Percentiles rank a stretch among this genome's conserved stretches.
phyloP scores from a whole-genome alignment of 2,329 filamentous ascomycete species.

The Cadophora sp. region DNA sequence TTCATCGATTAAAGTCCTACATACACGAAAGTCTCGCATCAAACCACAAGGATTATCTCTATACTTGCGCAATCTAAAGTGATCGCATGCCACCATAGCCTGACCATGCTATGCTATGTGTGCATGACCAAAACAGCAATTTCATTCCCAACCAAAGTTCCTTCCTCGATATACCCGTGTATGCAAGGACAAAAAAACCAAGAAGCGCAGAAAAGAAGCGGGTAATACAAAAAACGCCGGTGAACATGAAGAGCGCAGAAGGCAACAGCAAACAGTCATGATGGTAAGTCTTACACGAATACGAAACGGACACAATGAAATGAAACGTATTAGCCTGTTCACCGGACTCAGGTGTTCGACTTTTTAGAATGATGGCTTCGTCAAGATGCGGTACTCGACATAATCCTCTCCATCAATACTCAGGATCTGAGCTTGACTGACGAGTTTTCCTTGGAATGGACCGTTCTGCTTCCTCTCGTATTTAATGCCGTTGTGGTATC shows the following conservation, averaged over 20 bases:
- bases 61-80: neutral
- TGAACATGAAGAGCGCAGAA: neutral
- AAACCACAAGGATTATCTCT: slow-evolving; percentile 6
- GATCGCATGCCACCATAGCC: neutral
- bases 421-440: slow-evolving; percentile 65
- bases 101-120: neutral
- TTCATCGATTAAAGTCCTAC: slow-evolving; percentile 7
- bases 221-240: slow-evolving; percentile 6
- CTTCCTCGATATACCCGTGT: slow-evolving; percentile 4
- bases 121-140: neutral
- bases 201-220: neutral
- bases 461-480: slow-evolving; percentile 68
- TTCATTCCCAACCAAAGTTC: neutral
- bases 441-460: slow-evolving; percentile 68
- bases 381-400: slow-evolving; percentile 70
- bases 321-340: neutral
- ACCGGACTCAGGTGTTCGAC: neutral
- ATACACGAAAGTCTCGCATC: neutral
- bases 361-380: slow-evolving; percentile 66
- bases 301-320: slow-evolving; percentile 5
- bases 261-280: neutral
- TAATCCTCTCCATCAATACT: slow-evolving; percentile 72
- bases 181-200: neutral
- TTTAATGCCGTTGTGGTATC: slow-evolving; percentile 64
- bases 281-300: slow-evolving; percentile 6